phyloP scores from a whole-genome alignment of 208 protist species.

The Herpetomonas tarakana region DNA sequence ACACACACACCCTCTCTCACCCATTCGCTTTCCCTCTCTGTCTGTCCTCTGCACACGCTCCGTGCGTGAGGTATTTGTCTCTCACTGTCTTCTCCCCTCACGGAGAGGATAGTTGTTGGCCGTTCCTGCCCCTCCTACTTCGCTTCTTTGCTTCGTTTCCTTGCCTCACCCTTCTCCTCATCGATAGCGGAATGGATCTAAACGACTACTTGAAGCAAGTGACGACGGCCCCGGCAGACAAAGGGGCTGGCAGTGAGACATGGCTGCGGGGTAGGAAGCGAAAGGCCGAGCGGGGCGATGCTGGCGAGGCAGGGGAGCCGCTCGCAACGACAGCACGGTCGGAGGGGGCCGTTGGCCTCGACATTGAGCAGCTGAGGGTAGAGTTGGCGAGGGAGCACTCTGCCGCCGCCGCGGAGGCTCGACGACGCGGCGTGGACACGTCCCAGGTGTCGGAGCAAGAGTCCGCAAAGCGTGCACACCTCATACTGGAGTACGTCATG shows the following conservation, averaged over 20 bases:
- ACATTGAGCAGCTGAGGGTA: constrained; percentile 21
- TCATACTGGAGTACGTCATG: constrained; percentile 71
- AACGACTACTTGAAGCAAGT: constrained; percentile 49
- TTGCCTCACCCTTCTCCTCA: too few relatives aligned
- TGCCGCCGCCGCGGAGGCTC: constrained; percentile 14
- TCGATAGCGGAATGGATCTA: constrained; percentile 55
- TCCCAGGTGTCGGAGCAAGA: constrained; percentile 26
- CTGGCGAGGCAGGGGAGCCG: neutral
- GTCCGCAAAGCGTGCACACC: constrained; percentile 30
- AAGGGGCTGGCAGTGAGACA: constrained; percentile 22
- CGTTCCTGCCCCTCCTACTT: too few relatives aligned
- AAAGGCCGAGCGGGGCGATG: neutral
- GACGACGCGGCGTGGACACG: constrained; percentile 14
- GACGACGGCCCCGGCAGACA: constrained; percentile 39
- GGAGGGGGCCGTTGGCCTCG: constrained; percentile 19
- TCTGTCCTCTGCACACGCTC: too few relatives aligned
- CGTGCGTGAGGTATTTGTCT: too few relatives aligned
- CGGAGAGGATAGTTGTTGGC: too few relatives aligned
- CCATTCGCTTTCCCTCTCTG: too few relatives aligned
- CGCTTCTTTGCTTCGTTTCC: too few relatives aligned
- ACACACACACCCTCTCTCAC: too few relatives aligned
- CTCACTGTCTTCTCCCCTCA: too few relatives aligned
- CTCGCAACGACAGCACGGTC: neutral
- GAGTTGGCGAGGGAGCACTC: constrained; percentile 23
- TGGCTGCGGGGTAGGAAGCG: constrained; percentile 29